phyloP scores from a whole-genome alignment of 768 basidiomycete genomes.

The Lyophyllum atratum region DNA sequence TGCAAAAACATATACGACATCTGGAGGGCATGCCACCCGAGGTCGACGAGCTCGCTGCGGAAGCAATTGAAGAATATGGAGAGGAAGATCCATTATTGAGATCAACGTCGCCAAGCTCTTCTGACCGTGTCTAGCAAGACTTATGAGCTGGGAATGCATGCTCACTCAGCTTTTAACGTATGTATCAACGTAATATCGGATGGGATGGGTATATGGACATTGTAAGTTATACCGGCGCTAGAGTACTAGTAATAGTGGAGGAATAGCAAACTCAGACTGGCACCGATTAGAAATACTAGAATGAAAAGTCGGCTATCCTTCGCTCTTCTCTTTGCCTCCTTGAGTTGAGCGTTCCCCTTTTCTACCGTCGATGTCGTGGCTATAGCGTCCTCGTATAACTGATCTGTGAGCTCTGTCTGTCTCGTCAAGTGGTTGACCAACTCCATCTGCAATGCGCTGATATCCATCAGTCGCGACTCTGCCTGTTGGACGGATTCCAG shows the following conservation, averaged over 20 bases:
- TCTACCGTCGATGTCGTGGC: constrained; percentile 83
- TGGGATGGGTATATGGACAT: constrained; percentile 2
- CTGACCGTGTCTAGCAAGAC: neutral
- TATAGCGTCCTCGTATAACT: constrained; percentile 93
- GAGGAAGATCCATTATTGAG: constrained; percentile 63
- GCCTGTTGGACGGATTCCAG: constrained; percentile 90
- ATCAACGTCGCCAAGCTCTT: constrained; percentile 11
- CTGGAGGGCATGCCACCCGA: constrained; percentile 50
- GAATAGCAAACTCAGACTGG: constrained; percentile 89
- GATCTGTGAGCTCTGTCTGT: constrained; percentile 92
- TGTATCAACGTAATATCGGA: neutral
- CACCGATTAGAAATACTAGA: constrained; percentile 88
- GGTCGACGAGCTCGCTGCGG: constrained; percentile 56
- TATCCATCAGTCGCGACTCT: constrained; percentile 89
- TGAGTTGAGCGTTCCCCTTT: constrained; percentile 88
- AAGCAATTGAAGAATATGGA: constrained; percentile 58
- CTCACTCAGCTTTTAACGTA: neutral
- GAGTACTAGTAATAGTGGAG: constrained; percentile 78
- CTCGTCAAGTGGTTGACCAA: constrained; percentile 83
- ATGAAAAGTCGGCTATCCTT: constrained; percentile 89
- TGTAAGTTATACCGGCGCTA: neutral
- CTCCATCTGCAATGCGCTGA: constrained; percentile 91
- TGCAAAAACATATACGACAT: constrained; percentile 61
- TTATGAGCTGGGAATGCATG: neutral
- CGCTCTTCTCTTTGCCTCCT: constrained; percentile 84